Evolutionary conservation across 1,284 basidiomycete genomes (phyloP).

Genomic region (Tilletia setariae): DNA sequence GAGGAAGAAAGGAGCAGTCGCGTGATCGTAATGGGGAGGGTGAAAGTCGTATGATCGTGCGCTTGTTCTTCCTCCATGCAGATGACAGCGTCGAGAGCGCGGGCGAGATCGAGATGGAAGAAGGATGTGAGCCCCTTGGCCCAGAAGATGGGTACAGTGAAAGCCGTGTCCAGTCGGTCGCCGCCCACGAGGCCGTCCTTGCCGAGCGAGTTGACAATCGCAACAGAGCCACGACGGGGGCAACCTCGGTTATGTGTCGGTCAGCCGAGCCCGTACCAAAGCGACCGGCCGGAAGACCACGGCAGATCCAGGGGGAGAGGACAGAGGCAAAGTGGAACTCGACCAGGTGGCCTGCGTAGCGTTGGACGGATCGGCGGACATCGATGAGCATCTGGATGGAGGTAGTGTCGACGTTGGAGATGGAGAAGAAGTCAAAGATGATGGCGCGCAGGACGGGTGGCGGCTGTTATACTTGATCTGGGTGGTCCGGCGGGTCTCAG

Average conservation of each 20-base stretch:
- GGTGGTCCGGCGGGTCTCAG: slow-evolving; percentile 71
- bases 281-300: slow-evolving; percentile 42
- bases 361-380: slow-evolving; percentile 77
- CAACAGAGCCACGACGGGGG: slow-evolving; percentile 62
- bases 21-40: too few relatives aligned
- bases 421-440: slow-evolving; percentile 83
- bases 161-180: slow-evolving; percentile 14
- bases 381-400: slow-evolving; percentile 88
- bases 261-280: slow-evolving; percentile 35
- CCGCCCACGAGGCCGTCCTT: background rate
- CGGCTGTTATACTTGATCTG: slow-evolving; percentile 55
- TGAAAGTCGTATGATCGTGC: too few relatives aligned
- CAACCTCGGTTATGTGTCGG: slow-evolving; percentile 32
- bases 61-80: too few relatives aligned
- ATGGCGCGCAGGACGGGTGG: slow-evolving; percentile 73
- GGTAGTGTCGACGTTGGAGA: slow-evolving; percentile 69
- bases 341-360: slow-evolving; percentile 75
- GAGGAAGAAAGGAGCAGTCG: too few relatives aligned
- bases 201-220: background rate
- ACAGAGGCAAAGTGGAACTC: slow-evolving; percentile 85
- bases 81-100: slow-evolving; percentile 68
- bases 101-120: slow-evolving; percentile 78
- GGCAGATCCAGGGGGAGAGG: slow-evolving; percentile 85
- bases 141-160: slow-evolving; percentile 53
- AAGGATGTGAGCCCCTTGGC: slow-evolving; percentile 64